Conservation (phyloP, 2,329 filamentous ascomycete species). For the Claviceps sp. region DNA sequence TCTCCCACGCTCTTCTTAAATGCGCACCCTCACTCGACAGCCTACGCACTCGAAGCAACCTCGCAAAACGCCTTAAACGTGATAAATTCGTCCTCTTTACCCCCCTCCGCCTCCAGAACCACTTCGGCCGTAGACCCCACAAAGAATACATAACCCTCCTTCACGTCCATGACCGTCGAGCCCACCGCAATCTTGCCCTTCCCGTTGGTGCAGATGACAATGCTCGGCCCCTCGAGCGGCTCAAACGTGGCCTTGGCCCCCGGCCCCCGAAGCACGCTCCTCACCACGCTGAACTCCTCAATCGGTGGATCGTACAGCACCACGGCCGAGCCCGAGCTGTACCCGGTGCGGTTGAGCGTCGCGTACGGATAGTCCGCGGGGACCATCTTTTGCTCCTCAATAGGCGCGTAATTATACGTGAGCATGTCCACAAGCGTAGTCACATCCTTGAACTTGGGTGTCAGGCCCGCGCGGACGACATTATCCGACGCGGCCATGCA, state of each 20-base stretch:
- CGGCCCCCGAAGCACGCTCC: conserved; percentile 56
- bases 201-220: conserved; percentile 80
- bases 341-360: conserved; percentile 67
- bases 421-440: conserved; percentile 78
- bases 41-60: conserved; percentile 24
- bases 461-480: conserved; percentile 92
- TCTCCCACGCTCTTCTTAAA: no score
- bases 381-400: conserved; percentile 85
- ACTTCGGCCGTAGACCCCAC: conserved; percentile 80
- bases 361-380: conserved; percentile 77
- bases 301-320: conserved; percentile 89
- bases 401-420: conserved; percentile 91
- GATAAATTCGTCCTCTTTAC: conserved; percentile 56
- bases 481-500: conserved; percentile 99
- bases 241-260: conserved; percentile 83
- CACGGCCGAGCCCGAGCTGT: conserved; percentile 60
- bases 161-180: conserved; percentile 60
- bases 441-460: conserved; percentile 97
- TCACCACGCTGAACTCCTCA: conserved; percentile 85
- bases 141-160: conserved; percentile 65
- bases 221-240: conserved; percentile 73
- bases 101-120: conserved; percentile 55
- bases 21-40: no score
- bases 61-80: conserved; percentile 95
- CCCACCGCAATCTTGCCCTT: conserved; percentile 76